Percentiles rank a stretch among this genome's conserved stretches.
These are phyloP conservation scores for Mycena vitilis DNA, from an alignment of 768 basidiomycete genomes.

Conservation along the genomic window DNA sequence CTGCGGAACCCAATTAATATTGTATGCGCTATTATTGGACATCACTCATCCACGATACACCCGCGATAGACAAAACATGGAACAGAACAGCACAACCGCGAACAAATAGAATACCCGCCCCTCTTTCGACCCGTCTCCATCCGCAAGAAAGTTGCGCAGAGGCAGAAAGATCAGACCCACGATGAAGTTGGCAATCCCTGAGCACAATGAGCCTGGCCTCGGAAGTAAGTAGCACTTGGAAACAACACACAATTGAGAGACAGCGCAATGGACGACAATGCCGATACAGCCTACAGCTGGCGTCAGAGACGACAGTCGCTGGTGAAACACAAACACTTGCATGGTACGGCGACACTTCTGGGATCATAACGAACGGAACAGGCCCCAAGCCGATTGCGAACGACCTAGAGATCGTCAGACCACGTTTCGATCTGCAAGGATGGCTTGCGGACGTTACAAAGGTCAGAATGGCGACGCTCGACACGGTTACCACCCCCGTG, in stretches of 20 bases:
- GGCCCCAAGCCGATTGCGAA: conserved; percentile 94
- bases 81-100: conserved; percentile 62
- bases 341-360: conserved; percentile 86
- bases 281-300: conserved; percentile 74
- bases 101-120: conserved; percentile 95
- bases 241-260: conserved; percentile 72
- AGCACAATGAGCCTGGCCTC: conserved; percentile 9
- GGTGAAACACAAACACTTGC: conserved; percentile 55
- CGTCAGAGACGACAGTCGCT: conserved; percentile 8
- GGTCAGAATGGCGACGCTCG: conserved; percentile 78
- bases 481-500: conserved; percentile 64
- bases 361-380: conserved; percentile 91
- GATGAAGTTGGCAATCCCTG: conserved; percentile 88
- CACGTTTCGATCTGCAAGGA: conserved; percentile 4
- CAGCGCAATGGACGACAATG: conserved; percentile 79
- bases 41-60: conserved; percentile 49
- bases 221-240: conserved; percentile 1
- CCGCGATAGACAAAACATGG: conserved; percentile 51
- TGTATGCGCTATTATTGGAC: neutral
- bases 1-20: neutral
- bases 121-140: conserved; percentile 69
- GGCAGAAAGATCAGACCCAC: conserved; percentile 90
- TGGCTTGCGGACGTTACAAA: conserved; percentile 78
- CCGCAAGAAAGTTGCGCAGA: conserved; percentile 78
- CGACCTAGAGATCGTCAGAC: conserved; percentile 59